Base-by-base conservation (phyloP, 768 basidiomycete species). In the Lyophyllum shimeji region DNA sequence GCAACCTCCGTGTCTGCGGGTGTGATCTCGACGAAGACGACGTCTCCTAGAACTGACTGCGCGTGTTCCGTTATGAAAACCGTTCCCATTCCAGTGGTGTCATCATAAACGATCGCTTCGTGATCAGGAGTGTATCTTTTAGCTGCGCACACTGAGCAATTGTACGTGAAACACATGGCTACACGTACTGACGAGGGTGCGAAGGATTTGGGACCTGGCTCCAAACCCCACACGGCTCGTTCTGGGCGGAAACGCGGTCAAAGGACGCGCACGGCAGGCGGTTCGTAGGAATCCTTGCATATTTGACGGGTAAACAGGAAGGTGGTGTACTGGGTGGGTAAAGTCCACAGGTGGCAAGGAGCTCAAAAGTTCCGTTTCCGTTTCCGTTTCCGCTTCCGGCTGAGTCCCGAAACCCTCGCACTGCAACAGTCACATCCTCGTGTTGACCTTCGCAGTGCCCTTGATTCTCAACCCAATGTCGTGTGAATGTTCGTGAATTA, bases 11-110 rank as follows among this genome's bases (percentile, higher is more conserved):
- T 76, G 4, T 89, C 94, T 8, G 80, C 67, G 9, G 67, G 63
- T 1, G 93, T 91, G 46, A 99, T 81, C 70, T 98, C 97, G 46
- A 98, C 95, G 74, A 92, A 99, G 46, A 98, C 97, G 50, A 98
- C 93, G 69, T 99, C 97, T 29, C 97, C 97, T 2, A 99, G 81
- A 31, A 87, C 85, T 47, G 86, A 80, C 70, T 98, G 94, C 1
- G 97, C 97, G 67, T 97, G 90, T 67, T 96, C 77, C 15, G 97
- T 98, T 67, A 99, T 91, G 42, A 84, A 83, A 43, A 98, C 79
- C 7, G 82, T 87, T 34, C 93, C 96, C 25, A 94, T 62, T 34
- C 86, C 84, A 18, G 89, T 89, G 39, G 74, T 67, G 55, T 89
- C 82, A 69, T 99, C 95, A 68, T 84, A 92, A 31, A 77, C 71